Evolutionary conservation across 2,329 filamentous ascomycete genomes (phyloP).

Genomic region (Dendrostoma leiphaemia): DNA sequence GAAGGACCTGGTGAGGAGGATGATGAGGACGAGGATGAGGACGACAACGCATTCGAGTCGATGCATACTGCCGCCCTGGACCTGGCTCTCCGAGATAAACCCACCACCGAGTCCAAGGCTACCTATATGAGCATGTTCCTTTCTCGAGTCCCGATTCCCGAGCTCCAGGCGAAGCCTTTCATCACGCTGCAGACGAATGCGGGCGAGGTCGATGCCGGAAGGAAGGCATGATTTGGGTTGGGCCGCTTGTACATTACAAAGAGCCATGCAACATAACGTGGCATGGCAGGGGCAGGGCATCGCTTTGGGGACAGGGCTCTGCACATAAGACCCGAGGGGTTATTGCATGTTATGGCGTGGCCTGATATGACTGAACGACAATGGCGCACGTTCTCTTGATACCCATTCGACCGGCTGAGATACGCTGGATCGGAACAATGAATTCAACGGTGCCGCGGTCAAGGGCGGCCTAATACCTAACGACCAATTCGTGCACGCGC

Average conservation of each 20-base stretch:
- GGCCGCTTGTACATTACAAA: background rate
- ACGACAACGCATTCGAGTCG: constrained; percentile 57
- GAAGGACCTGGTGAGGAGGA: constrained; percentile 20
- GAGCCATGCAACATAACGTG: background rate
- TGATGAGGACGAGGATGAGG: constrained; percentile 36
- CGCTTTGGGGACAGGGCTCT: too few relatives aligned
- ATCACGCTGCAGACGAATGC: constrained; percentile 47
- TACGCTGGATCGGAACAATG: too few relatives aligned
- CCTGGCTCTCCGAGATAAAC: constrained; percentile 43
- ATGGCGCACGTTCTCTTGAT: too few relatives aligned
- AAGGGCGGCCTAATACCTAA: too few relatives aligned
- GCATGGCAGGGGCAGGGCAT: too few relatives aligned
- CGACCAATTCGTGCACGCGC: too few relatives aligned
- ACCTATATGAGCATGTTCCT: constrained; percentile 59
- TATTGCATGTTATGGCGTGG: too few relatives aligned
- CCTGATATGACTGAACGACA: too few relatives aligned
- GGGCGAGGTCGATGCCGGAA: constrained; percentile 22
- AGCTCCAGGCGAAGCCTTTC: constrained; percentile 49
- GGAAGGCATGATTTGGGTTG: background rate
- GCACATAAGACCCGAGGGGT: too few relatives aligned
- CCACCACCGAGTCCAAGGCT: constrained; percentile 45
- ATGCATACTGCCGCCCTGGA: constrained; percentile 58
- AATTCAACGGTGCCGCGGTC: too few relatives aligned
- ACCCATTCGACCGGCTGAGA: too few relatives aligned
- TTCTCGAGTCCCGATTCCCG: constrained; percentile 50